Base-by-base conservation (phyloP, 129 eudicot genomes). In the Chrysanthemum lavandulifolium region DNA sequence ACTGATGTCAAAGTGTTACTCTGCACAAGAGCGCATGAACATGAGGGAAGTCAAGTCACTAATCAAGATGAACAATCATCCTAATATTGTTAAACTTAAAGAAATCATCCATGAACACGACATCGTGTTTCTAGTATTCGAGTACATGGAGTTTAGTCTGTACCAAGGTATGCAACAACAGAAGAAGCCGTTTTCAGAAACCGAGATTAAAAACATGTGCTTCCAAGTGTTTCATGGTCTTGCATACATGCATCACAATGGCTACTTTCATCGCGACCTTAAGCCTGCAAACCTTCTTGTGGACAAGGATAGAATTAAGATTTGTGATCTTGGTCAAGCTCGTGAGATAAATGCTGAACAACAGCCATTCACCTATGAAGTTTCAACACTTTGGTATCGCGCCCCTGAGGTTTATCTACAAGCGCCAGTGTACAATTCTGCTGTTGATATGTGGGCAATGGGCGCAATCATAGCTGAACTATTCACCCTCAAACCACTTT, bases 381-480 rank as follows among this genome's bases (percentile, higher is more conserved):
- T 76, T 31, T 3, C 74, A 27, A 76, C 80, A 13, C 14, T 23
- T 0, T 57, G 68, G 74, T 76, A 76, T 76, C 73, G 80, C 0
- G 60, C 80, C 9, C 67, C 49, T 2, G 67, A 62, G 21, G 67
- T 62, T 31, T 62, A 25, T 12, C 49, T 62, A 31, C 47, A 10
- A 13, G 67, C 67, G 5, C 49, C 67, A 1, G 12, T 23, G 14
- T 62, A 62, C 45, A 62, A 62, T 62, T 25, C 67, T 31, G 33
- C 63, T 7, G 75, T 76, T 68, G 80, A 75, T 65, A 75, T 68
- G 65, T 74, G 79, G 72, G 79, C 65, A 0, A 33, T 74, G 54
- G 79, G 79, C n/a, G 64, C 27, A 1, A 76, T 60, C 19, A 69
- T 76, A 69, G 75, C 8, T 14, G 70, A 76, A 31, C 3, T 76